Evolutionary conservation across 108 stramenopile species (phyloP).

Genomic region (Cylindrotheca fusiformis): DNA sequence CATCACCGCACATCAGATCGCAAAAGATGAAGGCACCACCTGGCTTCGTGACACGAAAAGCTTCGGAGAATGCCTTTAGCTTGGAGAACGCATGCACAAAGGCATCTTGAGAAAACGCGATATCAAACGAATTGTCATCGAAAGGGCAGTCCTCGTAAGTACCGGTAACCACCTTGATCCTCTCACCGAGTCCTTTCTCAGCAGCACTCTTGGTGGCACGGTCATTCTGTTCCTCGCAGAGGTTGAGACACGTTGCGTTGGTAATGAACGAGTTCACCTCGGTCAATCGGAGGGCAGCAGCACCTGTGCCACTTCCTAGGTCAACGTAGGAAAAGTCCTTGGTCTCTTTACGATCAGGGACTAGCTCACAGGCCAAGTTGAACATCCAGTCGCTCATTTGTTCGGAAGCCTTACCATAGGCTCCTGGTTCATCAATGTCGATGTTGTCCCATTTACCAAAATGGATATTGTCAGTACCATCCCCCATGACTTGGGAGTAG

Average conservation of each 20-base stretch:
- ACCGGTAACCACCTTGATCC: constrained; percentile 39
- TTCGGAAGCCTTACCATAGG: constrained; percentile 35
- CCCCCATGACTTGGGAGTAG: constrained; percentile 26
- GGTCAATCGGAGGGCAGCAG: constrained; percentile 21
- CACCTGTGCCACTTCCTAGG: constrained; percentile 30
- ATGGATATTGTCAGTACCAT: constrained; percentile 34
- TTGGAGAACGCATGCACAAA: constrained; percentile 59
- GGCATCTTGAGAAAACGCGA: constrained; percentile 57
- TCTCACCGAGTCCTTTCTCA: constrained; percentile 34
- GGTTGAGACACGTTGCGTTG: constrained; percentile 40
- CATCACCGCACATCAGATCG: constrained; percentile 58
- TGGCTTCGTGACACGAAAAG: constrained; percentile 49
- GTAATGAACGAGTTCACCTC: constrained; percentile 18
- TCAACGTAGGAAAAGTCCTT: constrained; percentile 13
- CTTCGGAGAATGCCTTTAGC: constrained; percentile 39
- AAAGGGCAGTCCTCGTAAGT: constrained; percentile 36
- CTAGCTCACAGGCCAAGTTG: constrained; percentile 15
- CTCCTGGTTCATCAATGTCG: constrained; percentile 24
- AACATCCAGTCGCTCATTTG: constrained; percentile 48
- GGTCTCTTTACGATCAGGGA: constrained; percentile 20
- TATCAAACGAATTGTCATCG: constrained; percentile 44
- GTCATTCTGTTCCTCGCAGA: constrained; percentile 40
- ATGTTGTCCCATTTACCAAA: constrained; percentile 44
- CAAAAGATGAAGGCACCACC: constrained; percentile 58
- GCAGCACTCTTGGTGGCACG: constrained; percentile 25